Evolutionary conservation across 2,329 filamentous ascomycete species (phyloP).

Genomic region (Pezizomycotina sp.): DNA sequence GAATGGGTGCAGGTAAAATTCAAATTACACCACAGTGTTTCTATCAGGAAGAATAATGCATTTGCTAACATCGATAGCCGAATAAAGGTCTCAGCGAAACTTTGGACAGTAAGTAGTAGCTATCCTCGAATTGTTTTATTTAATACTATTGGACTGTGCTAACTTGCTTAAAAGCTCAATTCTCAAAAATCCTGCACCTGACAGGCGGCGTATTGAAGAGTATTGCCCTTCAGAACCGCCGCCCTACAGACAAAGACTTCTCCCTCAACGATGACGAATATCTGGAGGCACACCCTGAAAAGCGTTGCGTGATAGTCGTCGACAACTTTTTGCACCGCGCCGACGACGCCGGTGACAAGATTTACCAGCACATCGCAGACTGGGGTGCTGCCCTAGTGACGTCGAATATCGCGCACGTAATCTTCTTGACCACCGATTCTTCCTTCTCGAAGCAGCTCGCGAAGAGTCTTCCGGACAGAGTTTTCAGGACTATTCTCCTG

Average conservation of each 20-base stretch:
- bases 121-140: too few relatives aligned
- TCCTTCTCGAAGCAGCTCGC: slow-evolving; percentile 76
- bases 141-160: too few relatives aligned
- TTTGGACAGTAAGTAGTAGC: slow-evolving; percentile 29
- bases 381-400: slow-evolving; percentile 79
- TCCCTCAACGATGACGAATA: slow-evolving; percentile 38
- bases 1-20: slow-evolving; percentile 23
- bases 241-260: slow-evolving; percentile 36
- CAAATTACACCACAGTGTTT: too few relatives aligned
- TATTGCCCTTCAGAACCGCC: slow-evolving; percentile 36
- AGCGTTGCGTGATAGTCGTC: slow-evolving; percentile 37
- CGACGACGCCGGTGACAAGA: slow-evolving; percentile 32
- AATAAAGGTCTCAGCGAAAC: slow-evolving; percentile 42
- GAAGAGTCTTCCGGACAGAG: slow-evolving; percentile 74
- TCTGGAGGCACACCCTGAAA: slow-evolving; percentile 38
- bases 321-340: slow-evolving; percentile 41
- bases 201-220: slow-evolving; percentile 36
- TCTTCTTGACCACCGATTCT: slow-evolving; percentile 81
- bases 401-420: slow-evolving; percentile 78
- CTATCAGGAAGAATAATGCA: too few relatives aligned
- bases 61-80: too few relatives aligned
- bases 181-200: slow-evolving; percentile 40
- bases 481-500: slow-evolving; percentile 72
- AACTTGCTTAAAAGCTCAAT: slow-evolving; percentile 29
- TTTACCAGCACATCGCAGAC: slow-evolving; percentile 66